A percentile compares a stretch with the other conserved stretches of the same genome.
phyloP scores from a whole-genome alignment of 164 flowering plant species.

The Dillenia turbinata region DNA sequence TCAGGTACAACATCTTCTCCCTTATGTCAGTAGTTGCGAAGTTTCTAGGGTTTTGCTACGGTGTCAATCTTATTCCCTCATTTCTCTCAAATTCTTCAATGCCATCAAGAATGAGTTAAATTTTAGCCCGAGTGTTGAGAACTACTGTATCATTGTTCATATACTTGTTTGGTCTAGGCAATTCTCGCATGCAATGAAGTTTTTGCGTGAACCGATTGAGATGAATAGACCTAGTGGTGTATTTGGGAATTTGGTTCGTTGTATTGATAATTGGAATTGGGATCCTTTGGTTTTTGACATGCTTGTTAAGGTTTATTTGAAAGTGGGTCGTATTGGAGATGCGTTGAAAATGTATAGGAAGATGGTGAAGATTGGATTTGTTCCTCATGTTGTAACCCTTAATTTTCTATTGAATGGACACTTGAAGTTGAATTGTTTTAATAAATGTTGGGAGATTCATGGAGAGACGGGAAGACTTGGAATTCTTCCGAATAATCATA shows the following conservation, averaged over 20 bases:
- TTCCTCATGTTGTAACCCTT: constrained; percentile 51
- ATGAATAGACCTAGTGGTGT: constrained; percentile 25
- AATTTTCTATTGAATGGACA: constrained; percentile 70
- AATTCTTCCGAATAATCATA: constrained; percentile 46
- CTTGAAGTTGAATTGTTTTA: constrained; percentile 35
- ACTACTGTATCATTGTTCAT: constrained; percentile 67
- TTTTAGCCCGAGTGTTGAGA: constrained; percentile 28
- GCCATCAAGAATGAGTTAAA: constrained; percentile 60
- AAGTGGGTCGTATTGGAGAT: constrained; percentile 38
- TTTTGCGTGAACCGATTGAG: constrained; percentile 45
- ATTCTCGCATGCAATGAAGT: constrained; percentile 46
- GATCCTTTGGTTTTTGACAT: constrained; percentile 72
- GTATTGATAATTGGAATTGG: constrained; percentile 60
- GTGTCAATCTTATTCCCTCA: constrained; percentile 62
- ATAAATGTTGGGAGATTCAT: constrained; percentile 69
- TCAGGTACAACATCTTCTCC: constrained; percentile 34
- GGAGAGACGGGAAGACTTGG: constrained; percentile 61
- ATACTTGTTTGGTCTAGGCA: constrained; percentile 62
- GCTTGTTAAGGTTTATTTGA: constrained; percentile 80
- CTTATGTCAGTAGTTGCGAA: constrained; percentile 51
- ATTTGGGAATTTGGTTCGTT: constrained; percentile 39
- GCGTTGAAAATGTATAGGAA: constrained; percentile 47
- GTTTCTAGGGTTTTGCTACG: constrained; percentile 69
- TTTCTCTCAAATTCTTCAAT: constrained; percentile 67
- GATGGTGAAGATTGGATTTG: constrained; percentile 47